Evolutionary conservation across 257 asterid genomes (phyloP), one percentile per base, ranked within the genome.

Genomic region (Capsicum rhomboideum): DNA sequence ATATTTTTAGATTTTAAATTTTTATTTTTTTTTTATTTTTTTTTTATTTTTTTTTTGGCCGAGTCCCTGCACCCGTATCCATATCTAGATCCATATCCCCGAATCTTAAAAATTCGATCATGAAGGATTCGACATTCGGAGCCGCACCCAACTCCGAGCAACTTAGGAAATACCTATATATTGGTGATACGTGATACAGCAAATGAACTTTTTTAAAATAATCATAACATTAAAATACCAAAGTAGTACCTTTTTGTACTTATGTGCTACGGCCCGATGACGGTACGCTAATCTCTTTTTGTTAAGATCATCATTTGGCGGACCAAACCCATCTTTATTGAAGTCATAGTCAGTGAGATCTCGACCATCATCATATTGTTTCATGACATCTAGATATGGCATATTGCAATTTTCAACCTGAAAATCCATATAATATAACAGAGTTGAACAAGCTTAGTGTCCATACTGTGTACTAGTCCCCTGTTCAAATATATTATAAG

Each of bases 321-420:
- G 89, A 71, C 92, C 90, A 68, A 93, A 89, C 66, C 95, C 92
- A 87, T 94, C 99, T 72, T 85, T 85, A 46, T 86, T 87, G 89
- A 94, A 97, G 87, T 93, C 87, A 86, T 97, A 97, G 44, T 85
- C 89, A 56, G 96, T 89, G 74, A 97, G 97, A 88, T 93, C 94
- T 84, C 66, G 82, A 74, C 94, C 95, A 50, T 97, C 98, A 83
- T 96, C 98, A 82, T 88, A 89, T 80, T 88, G 87, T 80, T 85
- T 86, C 90, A 92, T 85, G 87, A 83, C 89, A 87, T 95, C 96
- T 69, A 97, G 91, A 87, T 89, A 90, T 11, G 99, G 98, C 87
- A 93, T 92, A 90, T 94, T 97, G 91, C 87, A 91, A 82, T 89
- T 87, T 83, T 97, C 98, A 80, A 97, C 85, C 98, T 94, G 88